Evolutionary conservation across 1,284 basidiomycete genomes (phyloP).

Genomic region (Irpex sp.): DNA sequence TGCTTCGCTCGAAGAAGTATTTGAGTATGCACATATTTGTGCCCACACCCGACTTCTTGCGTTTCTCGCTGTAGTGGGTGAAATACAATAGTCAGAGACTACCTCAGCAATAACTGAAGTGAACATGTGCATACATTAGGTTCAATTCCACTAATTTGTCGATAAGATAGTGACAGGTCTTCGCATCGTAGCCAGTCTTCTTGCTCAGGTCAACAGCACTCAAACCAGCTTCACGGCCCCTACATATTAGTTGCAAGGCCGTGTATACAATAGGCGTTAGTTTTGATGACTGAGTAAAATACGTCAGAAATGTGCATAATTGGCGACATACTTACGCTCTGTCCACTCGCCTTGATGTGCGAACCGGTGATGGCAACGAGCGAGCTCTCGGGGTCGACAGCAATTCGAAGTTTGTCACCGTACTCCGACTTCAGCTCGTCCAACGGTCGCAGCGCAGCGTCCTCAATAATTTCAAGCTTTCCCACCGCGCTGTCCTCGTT

Average conservation of each 20-base stretch:
- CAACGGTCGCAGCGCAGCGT: conserved; percentile 48
- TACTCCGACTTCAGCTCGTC: conserved; percentile 51
- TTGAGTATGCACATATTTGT: conserved; percentile 74
- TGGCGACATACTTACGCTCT: neutral
- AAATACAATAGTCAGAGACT: neutral
- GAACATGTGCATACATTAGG: conserved; percentile 56
- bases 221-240: conserved; percentile 73
- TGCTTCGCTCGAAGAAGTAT: conserved; percentile 71
- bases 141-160: conserved; percentile 70
- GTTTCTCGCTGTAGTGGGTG: conserved; percentile 53
- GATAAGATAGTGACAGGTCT: conserved; percentile 84
- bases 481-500: conserved; percentile 16
- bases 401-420: conserved; percentile 66
- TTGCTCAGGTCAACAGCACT: conserved; percentile 77
- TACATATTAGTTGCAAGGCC: conserved; percentile 82
- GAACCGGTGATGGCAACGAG: conserved; percentile 82
- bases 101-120: no score
- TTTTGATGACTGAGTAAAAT: conserved; percentile 58
- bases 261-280: conserved; percentile 82
- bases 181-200: conserved; percentile 83
- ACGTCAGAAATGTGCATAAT: conserved; percentile 3
- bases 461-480: conserved; percentile 36
- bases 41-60: conserved; percentile 71
- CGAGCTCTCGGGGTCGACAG: conserved; percentile 68
- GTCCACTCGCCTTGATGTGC: conserved; percentile 62